Conservation (phyloP, 148 eudicot species). For the Silene latifolia region DNA sequence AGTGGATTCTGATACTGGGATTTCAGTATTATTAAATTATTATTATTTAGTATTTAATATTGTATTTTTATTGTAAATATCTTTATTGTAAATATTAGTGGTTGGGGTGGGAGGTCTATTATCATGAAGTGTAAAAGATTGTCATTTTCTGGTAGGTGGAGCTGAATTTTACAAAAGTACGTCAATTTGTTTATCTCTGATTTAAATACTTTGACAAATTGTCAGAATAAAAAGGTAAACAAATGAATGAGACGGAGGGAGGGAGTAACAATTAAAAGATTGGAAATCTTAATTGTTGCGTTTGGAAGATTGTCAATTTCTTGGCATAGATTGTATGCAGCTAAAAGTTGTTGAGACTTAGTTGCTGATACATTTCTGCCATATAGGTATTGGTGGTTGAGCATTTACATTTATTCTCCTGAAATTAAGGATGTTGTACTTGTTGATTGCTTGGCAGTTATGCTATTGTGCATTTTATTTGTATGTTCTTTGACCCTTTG, state of each 20-base stretch:
- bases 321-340: conserved; percentile 14
- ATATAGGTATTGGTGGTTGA: conserved; percentile 23
- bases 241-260: too few relatives aligned
- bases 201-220: background rate
- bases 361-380: conserved; percentile 15
- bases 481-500: background rate
- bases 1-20: conserved; percentile 12
- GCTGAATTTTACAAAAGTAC: background rate
- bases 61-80: background rate
- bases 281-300: conserved; percentile 2
- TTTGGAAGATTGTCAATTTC: background rate
- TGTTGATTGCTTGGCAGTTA: conserved; percentile 2
- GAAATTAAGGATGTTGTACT: conserved; percentile 14
- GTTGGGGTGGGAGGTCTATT: conserved; percentile 19
- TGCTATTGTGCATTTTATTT: background rate
- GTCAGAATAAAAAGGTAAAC: background rate
- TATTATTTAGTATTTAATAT: background rate
- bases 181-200: too few relatives aligned
- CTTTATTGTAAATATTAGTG: conserved; percentile 6
- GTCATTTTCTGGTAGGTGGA: conserved; percentile 17
- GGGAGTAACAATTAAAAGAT: too few relatives aligned
- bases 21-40: too few relatives aligned
- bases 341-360: conserved; percentile 18
- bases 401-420: conserved; percentile 18
- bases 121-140: conserved; percentile 1